phyloP scores from a whole-genome alignment of 1,284 basidiomycete species.

The Ustilago loliicola region DNA sequence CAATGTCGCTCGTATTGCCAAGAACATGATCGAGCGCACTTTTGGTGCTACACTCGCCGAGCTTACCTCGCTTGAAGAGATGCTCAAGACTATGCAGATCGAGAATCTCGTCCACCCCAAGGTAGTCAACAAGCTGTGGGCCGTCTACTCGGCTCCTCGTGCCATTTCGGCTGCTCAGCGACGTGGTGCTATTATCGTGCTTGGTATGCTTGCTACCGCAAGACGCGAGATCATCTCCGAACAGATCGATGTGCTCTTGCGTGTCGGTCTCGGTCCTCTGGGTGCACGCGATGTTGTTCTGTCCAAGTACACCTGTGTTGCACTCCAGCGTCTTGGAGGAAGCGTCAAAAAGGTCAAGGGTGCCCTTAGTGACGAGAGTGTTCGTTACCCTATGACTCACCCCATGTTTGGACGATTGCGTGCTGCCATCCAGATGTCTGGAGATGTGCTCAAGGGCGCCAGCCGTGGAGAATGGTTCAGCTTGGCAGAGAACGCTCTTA shows the following conservation, averaged over 20 bases:
- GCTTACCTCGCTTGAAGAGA: slow-evolving; percentile 93
- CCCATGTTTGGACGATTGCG: slow-evolving; percentile 86
- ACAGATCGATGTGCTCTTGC: slow-evolving; percentile 85
- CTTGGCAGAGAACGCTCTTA: slow-evolving; percentile 95
- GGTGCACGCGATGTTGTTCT: slow-evolving; percentile 84
- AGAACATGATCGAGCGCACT: slow-evolving; percentile 84
- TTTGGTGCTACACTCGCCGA: slow-evolving; percentile 86
- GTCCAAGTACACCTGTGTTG: slow-evolving; percentile 92
- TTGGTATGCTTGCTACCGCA: slow-evolving; percentile 94
- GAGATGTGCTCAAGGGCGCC: slow-evolving; percentile 39
- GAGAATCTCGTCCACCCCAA: slow-evolving; percentile 83
- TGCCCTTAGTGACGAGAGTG: slow-evolving; percentile 82
- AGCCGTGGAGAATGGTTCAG: slow-evolving; percentile 76
- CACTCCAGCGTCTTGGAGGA: slow-evolving; percentile 89
- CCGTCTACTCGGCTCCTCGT: slow-evolving; percentile 78
- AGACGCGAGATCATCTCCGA: slow-evolving; percentile 87
- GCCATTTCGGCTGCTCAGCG: slow-evolving; percentile 81
- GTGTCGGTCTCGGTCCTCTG: slow-evolving; percentile 86
- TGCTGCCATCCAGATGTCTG: slow-evolving; percentile 73
- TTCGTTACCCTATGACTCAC: slow-evolving; percentile 89
- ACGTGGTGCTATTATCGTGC: slow-evolving; percentile 90
- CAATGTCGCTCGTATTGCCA: slow-evolving; percentile 93
- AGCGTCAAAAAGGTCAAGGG: slow-evolving; percentile 97
- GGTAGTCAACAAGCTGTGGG: slow-evolving; percentile 91
- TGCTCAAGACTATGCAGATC: slow-evolving; percentile 93